Evolutionary conservation across 2,329 filamentous ascomycete species (phyloP).

Genomic region (Hypoxylon sp.): DNA sequence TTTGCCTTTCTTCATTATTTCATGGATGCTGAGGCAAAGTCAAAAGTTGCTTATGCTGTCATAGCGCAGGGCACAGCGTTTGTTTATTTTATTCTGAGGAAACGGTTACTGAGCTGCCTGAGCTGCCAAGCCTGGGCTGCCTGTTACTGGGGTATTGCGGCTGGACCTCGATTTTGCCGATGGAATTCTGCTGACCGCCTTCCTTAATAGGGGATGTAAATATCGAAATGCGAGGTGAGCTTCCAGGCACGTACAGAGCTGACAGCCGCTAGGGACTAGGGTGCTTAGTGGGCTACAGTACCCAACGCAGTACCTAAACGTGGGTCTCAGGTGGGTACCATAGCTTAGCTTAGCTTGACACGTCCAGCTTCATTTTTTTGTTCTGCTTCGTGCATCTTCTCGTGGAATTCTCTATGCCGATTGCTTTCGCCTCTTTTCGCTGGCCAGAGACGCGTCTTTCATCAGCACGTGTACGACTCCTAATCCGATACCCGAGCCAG

Average conservation of each 20-base stretch:
- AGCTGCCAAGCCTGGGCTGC: neutral
- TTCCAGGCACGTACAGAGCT: no score
- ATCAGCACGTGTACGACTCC: conserved; percentile 6
- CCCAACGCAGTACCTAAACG: no score
- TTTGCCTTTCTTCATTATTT: neutral
- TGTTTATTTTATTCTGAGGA: conserved; percentile 6
- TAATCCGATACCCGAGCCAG: neutral
- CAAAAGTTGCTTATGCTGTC: no score
- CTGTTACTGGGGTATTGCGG: neutral
- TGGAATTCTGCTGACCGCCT: conserved; percentile 21
- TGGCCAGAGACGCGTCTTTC: conserved; percentile 7
- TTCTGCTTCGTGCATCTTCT: conserved; percentile 23
- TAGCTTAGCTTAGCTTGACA: conserved; percentile 29
- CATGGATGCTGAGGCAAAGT: neutral
- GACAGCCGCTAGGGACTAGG: no score
- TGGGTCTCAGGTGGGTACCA: conserved; percentile 28
- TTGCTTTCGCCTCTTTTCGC: conserved; percentile 15
- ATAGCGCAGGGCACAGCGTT: neutral
- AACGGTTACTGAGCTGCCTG: neutral
- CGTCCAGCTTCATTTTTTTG: conserved; percentile 34
- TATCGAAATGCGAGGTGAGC: neutral
- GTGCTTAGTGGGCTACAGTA: no score
- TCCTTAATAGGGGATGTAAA: neutral
- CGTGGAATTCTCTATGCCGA: conserved; percentile 27
- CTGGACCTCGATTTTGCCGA: conserved; percentile 13